Conservation (phyloP, 1,284 basidiomycete genomes). For the Pseudozyma hubeiensis region DNA sequence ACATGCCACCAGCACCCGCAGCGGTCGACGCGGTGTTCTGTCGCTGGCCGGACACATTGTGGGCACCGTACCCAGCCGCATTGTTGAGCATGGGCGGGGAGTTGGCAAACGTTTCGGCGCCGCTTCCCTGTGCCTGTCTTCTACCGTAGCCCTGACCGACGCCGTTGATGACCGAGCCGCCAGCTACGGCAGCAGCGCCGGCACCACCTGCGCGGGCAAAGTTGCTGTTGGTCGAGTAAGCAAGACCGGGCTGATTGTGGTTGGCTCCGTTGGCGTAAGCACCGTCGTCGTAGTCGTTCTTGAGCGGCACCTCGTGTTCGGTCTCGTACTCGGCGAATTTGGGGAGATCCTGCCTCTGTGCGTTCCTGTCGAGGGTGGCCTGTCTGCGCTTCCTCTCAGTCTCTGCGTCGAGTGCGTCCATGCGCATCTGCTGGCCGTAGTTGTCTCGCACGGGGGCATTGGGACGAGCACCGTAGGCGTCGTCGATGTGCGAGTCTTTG, state of each 20-base stretch:
- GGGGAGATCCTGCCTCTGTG: slow-evolving; percentile 48
- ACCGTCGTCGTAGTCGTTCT: slow-evolving; percentile 54
- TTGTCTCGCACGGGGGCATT: slow-evolving; percentile 21
- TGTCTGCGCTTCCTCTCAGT: slow-evolving; percentile 55
- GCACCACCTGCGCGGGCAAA: slow-evolving; percentile 24
- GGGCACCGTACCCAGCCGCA: slow-evolving; percentile 49
- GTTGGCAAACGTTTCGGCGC: slow-evolving; percentile 28
- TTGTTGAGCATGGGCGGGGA: slow-evolving; percentile 48
- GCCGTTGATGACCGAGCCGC: slow-evolving; percentile 48
- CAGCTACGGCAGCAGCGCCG: slow-evolving; percentile 17
- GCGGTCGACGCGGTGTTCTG: slow-evolving; percentile 27
- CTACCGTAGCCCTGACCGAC: slow-evolving; percentile 57
- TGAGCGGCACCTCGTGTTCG: slow-evolving; percentile 61
- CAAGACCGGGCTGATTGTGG: slow-evolving; percentile 36
- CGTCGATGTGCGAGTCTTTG: slow-evolving; percentile 46
- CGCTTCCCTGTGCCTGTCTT: slow-evolving; percentile 30
- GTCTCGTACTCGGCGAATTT: slow-evolving; percentile 64
- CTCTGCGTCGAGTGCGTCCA: slow-evolving; percentile 63
- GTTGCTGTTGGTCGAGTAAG: slow-evolving; percentile 42
- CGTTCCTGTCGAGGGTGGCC: slow-evolving; percentile 33
- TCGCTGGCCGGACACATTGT: slow-evolving; percentile 21
- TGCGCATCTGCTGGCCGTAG: slow-evolving; percentile 61
- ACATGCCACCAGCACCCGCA: slow-evolving; percentile 10
- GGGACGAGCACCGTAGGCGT: slow-evolving; percentile 39
- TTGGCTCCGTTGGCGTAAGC: slow-evolving; percentile 33